phyloP scores from a whole-genome alignment of 2,329 filamentous ascomycete species.

The Aspergillus sp. region DNA sequence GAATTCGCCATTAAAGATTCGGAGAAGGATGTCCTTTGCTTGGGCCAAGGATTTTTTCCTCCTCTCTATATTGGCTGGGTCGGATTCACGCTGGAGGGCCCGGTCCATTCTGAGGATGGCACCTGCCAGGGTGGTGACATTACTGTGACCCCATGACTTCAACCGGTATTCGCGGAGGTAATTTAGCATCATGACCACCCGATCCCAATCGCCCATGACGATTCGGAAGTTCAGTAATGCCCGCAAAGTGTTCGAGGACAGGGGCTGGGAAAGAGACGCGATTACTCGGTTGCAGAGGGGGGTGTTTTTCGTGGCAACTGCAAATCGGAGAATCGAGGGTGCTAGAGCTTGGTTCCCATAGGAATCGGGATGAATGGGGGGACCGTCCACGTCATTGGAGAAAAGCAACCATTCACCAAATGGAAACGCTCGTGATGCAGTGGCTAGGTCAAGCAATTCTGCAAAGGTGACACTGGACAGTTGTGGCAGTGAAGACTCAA shows the following conservation, averaged over 20 bases:
- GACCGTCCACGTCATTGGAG: constrained; percentile 49
- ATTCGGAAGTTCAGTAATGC: constrained; percentile 31
- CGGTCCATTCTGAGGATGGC: constrained; percentile 37
- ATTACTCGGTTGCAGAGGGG: constrained; percentile 25
- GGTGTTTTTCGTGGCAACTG: constrained; percentile 44
- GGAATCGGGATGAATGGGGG: constrained; percentile 42
- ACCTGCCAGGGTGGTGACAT: constrained; percentile 29
- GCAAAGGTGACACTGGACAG: constrained; percentile 47
- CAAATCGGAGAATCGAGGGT: constrained; percentile 52
- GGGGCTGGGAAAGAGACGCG: constrained; percentile 23
- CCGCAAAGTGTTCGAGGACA: constrained; percentile 31
- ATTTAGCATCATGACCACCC: constrained; percentile 24
- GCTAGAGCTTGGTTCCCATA: constrained; percentile 47
- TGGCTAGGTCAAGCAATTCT: constrained; percentile 48
- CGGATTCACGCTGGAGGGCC: constrained; percentile 9
- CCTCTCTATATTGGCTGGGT: constrained; percentile 5
- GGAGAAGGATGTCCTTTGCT: constrained; percentile 28
- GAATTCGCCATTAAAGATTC: constrained; percentile 31
- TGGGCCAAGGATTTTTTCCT: constrained; percentile 13
- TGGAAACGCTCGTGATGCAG: constrained; percentile 41
- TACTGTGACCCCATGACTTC: constrained; percentile 35
- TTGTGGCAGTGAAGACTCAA: constrained; percentile 28
- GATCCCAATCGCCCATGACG: constrained; percentile 28
- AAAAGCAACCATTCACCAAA: constrained; percentile 52
- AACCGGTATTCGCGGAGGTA: constrained; percentile 28